phyloP scores from a whole-genome alignment of 2,329 filamentous ascomycete species.

The Graphilbum ipis-grandicollis region DNA sequence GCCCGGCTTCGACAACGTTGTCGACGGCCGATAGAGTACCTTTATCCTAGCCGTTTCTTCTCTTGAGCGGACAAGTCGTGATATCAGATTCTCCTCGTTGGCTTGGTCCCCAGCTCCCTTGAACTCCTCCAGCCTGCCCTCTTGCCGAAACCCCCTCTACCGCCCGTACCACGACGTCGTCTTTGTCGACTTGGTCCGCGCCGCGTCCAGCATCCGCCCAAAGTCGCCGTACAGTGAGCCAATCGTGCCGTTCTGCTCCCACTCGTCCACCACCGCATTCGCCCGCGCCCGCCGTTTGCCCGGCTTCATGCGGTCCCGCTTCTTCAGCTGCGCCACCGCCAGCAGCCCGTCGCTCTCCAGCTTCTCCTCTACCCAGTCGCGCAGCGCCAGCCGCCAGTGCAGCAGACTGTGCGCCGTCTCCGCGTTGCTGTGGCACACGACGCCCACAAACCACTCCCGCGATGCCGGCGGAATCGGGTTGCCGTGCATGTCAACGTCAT shows the following conservation, averaged over 20 bases:
- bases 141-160: background rate
- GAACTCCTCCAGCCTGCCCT: background rate
- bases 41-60: too few species aligned
- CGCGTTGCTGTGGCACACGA: constrained; percentile 31
- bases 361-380: constrained; percentile 49
- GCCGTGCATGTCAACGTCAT: constrained; percentile 18
- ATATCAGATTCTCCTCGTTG: background rate
- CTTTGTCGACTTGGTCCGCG: constrained; percentile 24
- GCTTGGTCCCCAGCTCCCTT: background rate
- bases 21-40: too few species aligned
- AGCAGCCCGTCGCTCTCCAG: constrained; percentile 42
- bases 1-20: too few species aligned
- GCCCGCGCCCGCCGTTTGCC: constrained; percentile 42
- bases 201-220: constrained; percentile 40
- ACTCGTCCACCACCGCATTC: constrained; percentile 44
- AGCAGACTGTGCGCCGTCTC: constrained; percentile 52
- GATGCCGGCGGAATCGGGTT: constrained; percentile 17
- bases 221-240: constrained; percentile 48
- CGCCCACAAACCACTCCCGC: constrained; percentile 23
- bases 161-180: constrained; percentile 5
- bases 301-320: constrained; percentile 42
- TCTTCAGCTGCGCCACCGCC: constrained; percentile 35
- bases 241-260: constrained; percentile 42
- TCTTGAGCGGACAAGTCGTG: too few species aligned
- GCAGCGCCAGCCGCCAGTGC: constrained; percentile 64